Base-by-base conservation (phyloP, 306 rosid species). In the Vicia faba region DNA sequence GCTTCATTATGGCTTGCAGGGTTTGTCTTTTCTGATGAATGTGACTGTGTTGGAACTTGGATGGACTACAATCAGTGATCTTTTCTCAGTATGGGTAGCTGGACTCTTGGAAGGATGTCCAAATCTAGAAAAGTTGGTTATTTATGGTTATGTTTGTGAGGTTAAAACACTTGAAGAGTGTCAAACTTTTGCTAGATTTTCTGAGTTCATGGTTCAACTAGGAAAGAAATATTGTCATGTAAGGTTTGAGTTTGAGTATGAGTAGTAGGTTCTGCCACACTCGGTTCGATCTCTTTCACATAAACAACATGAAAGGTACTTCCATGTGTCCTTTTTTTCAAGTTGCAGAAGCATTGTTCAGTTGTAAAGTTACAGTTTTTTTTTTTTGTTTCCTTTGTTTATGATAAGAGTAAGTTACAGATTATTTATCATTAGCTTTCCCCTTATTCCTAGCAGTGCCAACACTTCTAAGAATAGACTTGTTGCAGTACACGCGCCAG, bases 41-140 rank as follows among this genome's bases (percentile, higher is more conserved):
- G 86, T 89, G 78, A 77, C 62, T 54, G 84, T 87, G 54, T 80
- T 92, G 57, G 95, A 92, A 70, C 89, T 92, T 45, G 97, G 96
- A 23, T 92, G 96, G 97, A 89, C 84, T 16, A 45, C 61, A 57
- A 82, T 92, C 35, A 85, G 64, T 70, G 96, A 89, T 61, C 82
- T 87, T 35, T 89, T 89, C 87, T 78, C 89, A 2, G 84, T 62
- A 4, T 92, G 95, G 96, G 92, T 92, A 13, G 88, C 76, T 13
- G 91, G 87, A 48, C 82, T 85, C 55, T 73, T 85, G 65, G 90
- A 82, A 75, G 78, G 88, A 63, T 89, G 96, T 71, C 97, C 92
- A 23, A 84, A 81, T 54, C 66, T 92, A 80, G 84, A 79, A 75
- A 89, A 75, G 39, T 51, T 92, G 80, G 74, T 85, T 41, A 69